Evolutionary conservation across 768 basidiomycete species (phyloP), one percentile per base, ranked within the genome.

Genomic region (Phaffia tasmanica): DNA sequence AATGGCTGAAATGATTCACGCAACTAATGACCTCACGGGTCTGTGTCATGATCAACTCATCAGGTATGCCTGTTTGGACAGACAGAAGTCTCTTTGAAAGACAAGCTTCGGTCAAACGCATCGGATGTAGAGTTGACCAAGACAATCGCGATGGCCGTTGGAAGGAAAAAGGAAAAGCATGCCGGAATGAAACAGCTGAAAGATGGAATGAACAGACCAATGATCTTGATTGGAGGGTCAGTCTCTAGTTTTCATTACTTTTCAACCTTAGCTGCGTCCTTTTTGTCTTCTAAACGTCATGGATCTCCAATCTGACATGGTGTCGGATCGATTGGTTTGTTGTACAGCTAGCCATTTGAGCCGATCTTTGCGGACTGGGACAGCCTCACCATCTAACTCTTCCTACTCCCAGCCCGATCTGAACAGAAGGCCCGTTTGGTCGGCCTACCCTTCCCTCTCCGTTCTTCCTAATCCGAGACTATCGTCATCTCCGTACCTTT

Each of bases 151-250:
- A 77, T 72, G n/a, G 86, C 88, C 16, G 83, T 89, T 7, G 75
- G 75, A 16, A 82, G 81, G 48, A 90, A 89, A 79, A 82, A 86
- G 73, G 86, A 83, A 75, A 89, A 86, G 72, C 89, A 92, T 72
- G 86, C 84, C 49, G 87, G 85, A 49, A 89, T 89, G 88, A 84
- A 86, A 27, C 47, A 57, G 32, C 58, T 72, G n/a, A 67, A 70
- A 49, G 63, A 64, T 25, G 69, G 65, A 51, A 82, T 82, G 56
- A 91, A 90, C 77, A 80, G 87, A 60, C 87, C 89, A 15, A 93
- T 93, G 89, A 92, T 92, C 70, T 79, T 89, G 69, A 93, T 93
- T 76, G 91, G 90, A 77, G 90, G 90, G 85, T 93, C 83, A 87
- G 32, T 30, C 25, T 6, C 29, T 21, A 15, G 19, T 29, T 32